Base-by-base conservation (phyloP, 73 alveolate genomes). In the Durusdinium trenchii region DNA sequence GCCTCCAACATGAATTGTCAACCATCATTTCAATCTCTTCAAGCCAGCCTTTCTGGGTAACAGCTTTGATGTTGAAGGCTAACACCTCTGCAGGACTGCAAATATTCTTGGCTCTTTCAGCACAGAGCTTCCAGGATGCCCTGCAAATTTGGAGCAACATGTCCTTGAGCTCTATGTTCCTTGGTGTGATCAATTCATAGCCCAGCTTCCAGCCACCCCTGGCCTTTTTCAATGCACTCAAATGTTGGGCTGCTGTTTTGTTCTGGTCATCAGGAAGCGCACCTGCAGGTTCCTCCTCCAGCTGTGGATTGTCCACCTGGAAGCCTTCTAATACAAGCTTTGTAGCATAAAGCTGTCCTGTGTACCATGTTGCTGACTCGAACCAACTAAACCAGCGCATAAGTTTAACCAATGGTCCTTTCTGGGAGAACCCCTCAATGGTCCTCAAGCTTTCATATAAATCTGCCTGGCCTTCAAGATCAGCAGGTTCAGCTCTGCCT, bases 171-270 rank as follows among this genome's bases (percentile, higher is more conserved):
- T 20, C 43, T 10, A 79, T 30, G 32, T 43, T 47, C 2, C 69
- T 79, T 7, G 43, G 32, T 1, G 91, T 79, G 91, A 79, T 79
- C 47, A 79, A 67, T 28, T 9, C 20, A 46, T 23, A 52, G 23
- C 47, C 62, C 10, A 79, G 91, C 69, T 47, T 79, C 91, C 91
- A 79, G 46, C 42, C n/a, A 1, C 91, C 91, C 46, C 47, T 79
- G 47, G 43, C 47, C 28, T 28, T 79, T 67, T 79, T 79, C 91
- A 79, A 30, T 47, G 16, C 91, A 2, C 23, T 6, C 28, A 79
- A 67, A 26, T 79, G 14, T 76, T 40, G 20, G 6, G 86, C 62
- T 42, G 36, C 42, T 28, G 26, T 42, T 76, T 76, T 60, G 51
- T 32, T 9, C 94, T 84, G 43, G 28, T 26, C 54, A 4, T 84